Base-by-base conservation (phyloP, 2,329 filamentous ascomycete genomes). In the Penicillium sp. region DNA sequence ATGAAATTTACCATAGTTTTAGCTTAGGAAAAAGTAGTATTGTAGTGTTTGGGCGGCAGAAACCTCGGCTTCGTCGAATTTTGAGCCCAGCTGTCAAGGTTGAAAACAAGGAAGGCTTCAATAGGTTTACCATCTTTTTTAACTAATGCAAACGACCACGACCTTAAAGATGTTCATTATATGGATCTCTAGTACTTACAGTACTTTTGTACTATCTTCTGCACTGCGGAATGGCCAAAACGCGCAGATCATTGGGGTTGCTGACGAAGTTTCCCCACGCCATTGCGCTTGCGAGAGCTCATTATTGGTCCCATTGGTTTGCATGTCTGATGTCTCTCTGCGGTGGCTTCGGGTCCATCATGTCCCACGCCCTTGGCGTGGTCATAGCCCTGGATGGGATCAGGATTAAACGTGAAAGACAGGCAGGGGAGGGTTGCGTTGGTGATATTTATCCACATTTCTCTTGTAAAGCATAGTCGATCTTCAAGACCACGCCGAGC, bases 351-450 rank as follows among this genome's bases (percentile, higher is more conserved):
- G 16, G 22, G 35, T 47, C 36, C 19, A 41, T 59, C 55, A 57
- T 57, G 47, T 53, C 57, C 59, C 59, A 62, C 51, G 55, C 59
- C 35, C 22, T 39, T n/a, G 35, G 9, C n/a, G 6, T 24, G 35
- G 56, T 56, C 61, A 66, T n/a, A n/a, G n/a, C n/a, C n/a, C n/a
- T n/a, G n/a, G n/a, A n/a, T 60, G 54, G 49, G 55, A 56, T 55
- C 36, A 10, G 4, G 35, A 46, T 40, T n/a, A 56, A 61, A 63
- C 58, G 49, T 60, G 61, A 60, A 60, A 67, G 63, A 67, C 60
- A 66, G 57, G 56, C 58, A 65, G 51, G 36, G 36, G 5, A 57
- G 22, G 31, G 52, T 59, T 51, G 44, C 55, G 51, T 59, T 2
- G 19, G 19, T 44, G 52, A 50, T 54, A 19, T 10, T 11, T 24